phyloP scores from a whole-genome alignment of 495 filamentous ascomycete species.

The Aspergillus leporis region DNA sequence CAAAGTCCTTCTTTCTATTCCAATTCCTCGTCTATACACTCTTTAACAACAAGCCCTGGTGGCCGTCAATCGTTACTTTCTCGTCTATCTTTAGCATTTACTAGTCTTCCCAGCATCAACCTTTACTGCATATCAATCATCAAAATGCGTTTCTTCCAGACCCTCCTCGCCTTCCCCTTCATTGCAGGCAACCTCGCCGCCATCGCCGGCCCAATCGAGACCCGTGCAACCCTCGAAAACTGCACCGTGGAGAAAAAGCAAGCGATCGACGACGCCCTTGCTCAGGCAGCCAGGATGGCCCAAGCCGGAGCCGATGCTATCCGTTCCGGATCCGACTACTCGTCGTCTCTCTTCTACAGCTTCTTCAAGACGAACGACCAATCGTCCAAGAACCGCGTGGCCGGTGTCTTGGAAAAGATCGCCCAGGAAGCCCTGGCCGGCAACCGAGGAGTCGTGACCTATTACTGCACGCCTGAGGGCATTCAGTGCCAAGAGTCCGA shows the following conservation, averaged over 20 bases:
- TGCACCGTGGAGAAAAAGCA: neutral
- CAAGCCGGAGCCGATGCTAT: neutral
- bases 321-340: neutral
- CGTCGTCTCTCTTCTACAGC: constrained; percentile 4
- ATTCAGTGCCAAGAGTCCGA: neutral
- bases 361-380: constrained; percentile 13
- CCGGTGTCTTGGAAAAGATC: constrained; percentile 8
- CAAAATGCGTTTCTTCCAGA: constrained; percentile 12
- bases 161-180: neutral
- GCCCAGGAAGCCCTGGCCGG: neutral
- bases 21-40: neutral
- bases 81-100: neutral
- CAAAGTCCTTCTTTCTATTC: neutral
- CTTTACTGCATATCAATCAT: neutral
- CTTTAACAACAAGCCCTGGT: constrained; percentile 1
- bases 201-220: neutral
- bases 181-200: neutral
- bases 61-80: neutral
- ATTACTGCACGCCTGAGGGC: constrained; percentile 9
- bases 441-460: constrained; percentile 3
- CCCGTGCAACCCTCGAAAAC: neutral
- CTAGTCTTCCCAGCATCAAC: neutral
- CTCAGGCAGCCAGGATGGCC: neutral
- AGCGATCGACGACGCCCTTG: neutral
- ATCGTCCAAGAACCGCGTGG: constrained; percentile 3